A percentile compares a stretch with the other conserved stretches of the same genome.
phyloP scores from a whole-genome alignment of 257 asterid species.

The Craterostigma plantagineum region DNA sequence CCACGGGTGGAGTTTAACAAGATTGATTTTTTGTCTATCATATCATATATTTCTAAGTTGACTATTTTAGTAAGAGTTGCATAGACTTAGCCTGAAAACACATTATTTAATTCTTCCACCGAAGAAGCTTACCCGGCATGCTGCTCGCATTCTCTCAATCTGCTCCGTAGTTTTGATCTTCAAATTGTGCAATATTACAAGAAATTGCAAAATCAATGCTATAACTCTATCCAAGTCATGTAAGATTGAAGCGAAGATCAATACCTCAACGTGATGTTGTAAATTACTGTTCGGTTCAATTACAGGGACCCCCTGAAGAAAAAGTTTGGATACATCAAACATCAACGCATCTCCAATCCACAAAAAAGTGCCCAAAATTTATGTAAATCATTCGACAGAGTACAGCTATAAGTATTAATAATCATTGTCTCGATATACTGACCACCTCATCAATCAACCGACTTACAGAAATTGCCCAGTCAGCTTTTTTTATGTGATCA shows the following conservation, averaged over 20 bases:
- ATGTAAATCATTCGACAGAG: too few species aligned
- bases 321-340: background rate
- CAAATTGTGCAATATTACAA: conserved; percentile 16
- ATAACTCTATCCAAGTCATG: background rate
- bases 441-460: conserved; percentile 7
- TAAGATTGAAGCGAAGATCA: conserved; percentile 3
- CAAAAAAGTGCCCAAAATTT: too few species aligned
- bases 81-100: too few species aligned
- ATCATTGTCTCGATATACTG: too few species aligned
- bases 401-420: too few species aligned
- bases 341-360: too few species aligned
- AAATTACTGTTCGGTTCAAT: conserved; percentile 80
- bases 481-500: conserved; percentile 64
- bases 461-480: conserved; percentile 85
- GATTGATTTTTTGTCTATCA: background rate
- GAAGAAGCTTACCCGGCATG: conserved; percentile 61
- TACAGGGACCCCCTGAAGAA: conserved; percentile 66
- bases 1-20: conserved; percentile 6
- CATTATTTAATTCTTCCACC: conserved; percentile 4
- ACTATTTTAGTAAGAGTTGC: too few species aligned
- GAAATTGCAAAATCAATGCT: conserved; percentile 12
- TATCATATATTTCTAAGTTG: too few species aligned
- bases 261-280: conserved; percentile 85
- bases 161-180: conserved; percentile 82
- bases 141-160: conserved; percentile 79